Evolutionary conservation across 306 rosid genomes (phyloP).

Genomic region (Pyrus pyrifolia): DNA sequence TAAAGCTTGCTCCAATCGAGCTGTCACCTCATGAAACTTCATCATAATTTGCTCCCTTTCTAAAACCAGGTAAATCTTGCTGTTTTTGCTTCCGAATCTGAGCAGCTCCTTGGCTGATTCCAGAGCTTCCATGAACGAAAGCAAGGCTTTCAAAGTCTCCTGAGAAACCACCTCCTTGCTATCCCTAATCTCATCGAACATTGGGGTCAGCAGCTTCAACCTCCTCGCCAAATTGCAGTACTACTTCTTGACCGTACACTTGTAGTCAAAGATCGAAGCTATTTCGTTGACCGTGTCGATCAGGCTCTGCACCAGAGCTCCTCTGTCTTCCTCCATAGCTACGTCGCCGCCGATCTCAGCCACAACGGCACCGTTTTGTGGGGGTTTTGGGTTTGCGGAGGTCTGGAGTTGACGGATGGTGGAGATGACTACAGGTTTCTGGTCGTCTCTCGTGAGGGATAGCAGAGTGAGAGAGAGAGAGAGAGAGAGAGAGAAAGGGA

Average conservation of each 20-base stretch:
- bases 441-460: neutral
- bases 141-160: constrained; percentile 45
- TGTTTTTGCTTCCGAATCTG: constrained; percentile 70
- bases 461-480: no score
- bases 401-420: constrained; percentile 3
- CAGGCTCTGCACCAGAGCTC: constrained; percentile 33
- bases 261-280: constrained; percentile 71
- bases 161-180: constrained; percentile 33
- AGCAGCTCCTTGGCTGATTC: constrained; percentile 67
- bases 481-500: no score
- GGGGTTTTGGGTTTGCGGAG: constrained; percentile 5
- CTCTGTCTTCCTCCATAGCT: constrained; percentile 69
- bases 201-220: constrained; percentile 76
- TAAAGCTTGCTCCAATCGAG: constrained; percentile 67
- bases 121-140: constrained; percentile 53
- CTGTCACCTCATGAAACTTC: constrained; percentile 62
- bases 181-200: constrained; percentile 92
- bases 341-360: neutral
- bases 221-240: constrained; percentile 82
- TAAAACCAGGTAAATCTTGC: constrained; percentile 86
- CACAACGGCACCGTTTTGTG: neutral
- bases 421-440: neutral
- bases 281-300: constrained; percentile 64
- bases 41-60: constrained; percentile 76
- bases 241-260: constrained; percentile 73